Base-by-base conservation (phyloP, 2,329 filamentous ascomycete species). In the Pseudogymnoascus sp. region DNA sequence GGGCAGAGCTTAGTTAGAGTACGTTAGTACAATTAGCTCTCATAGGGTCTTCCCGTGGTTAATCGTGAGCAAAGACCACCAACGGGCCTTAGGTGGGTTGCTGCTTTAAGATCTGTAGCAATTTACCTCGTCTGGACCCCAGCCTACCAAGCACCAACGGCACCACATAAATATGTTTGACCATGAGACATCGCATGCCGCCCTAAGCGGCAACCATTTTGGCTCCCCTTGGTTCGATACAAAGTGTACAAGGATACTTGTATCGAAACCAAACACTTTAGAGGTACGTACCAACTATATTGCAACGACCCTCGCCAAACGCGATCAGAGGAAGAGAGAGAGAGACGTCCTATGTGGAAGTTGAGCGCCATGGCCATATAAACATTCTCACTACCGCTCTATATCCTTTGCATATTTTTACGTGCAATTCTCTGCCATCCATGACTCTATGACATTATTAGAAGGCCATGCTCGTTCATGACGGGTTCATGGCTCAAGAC, bases 401-500 rank as follows among this genome's bases (percentile, higher is more conserved):
- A 19, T 55, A 55, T 55, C 16, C 5, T 55, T 55, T 55, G 49
- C 49, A 55, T 55, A 55, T 55, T 55, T 55, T 55, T 55, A 55
- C 49, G 49, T 55, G 49, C 49, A 55, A 55, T 33, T 33, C 28
- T 67, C 63, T 62, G 23, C 65, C 60, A 65, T 67, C 67, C 64
- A 72, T 71, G 67, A 70, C 64, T 66, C 28, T 62, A 64, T 71
- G 71, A 70, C 60, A 63, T 66, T 72, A 72, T 64, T 63, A 45
- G 33, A 69, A 66, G 70, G 69, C 67, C 68, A 73, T 73, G 71
- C 71, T 63, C 66, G 66, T 64, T 63, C 70, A 68, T 66, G 62
- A 68, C 65, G 67, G 65, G 58, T 55, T 64, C 61, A 64, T 67
- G 39, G 55, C 66, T 60, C 67, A 66, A 45, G 67, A 72, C 69